Evolutionary conservation across 2,329 filamentous ascomycete genomes (phyloP).

Genomic region (Nigrospora osmanthi): DNA sequence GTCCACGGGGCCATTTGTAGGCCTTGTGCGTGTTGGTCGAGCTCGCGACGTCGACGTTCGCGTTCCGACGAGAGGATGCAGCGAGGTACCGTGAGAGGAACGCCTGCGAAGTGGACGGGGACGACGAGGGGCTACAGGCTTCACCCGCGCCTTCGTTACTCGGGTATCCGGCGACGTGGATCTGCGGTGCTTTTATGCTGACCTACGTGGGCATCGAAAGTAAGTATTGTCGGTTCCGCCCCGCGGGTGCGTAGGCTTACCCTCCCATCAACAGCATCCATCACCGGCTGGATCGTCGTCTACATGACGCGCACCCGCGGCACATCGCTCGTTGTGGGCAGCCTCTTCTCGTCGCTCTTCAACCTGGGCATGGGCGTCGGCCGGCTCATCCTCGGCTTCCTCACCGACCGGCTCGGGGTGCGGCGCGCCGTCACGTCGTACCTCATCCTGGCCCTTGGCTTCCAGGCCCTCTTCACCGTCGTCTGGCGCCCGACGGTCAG

Average conservation of each 20-base stretch:
- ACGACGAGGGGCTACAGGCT: background rate
- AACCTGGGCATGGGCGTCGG: constrained; percentile 36
- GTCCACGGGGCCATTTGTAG: background rate
- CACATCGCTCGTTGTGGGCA: constrained; percentile 24
- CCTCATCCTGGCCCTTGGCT: constrained; percentile 10
- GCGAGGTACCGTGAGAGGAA: constrained; percentile 18
- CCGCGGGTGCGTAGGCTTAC: background rate
- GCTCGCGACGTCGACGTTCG: constrained; percentile 18
- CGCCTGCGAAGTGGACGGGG: background rate
- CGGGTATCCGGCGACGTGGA: constrained; percentile 25
- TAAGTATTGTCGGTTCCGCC: background rate
- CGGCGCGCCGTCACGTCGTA: constrained; percentile 16
- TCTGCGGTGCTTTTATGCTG: constrained; percentile 33
- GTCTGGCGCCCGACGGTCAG: constrained; percentile 13
- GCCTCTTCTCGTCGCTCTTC: constrained; percentile 32
- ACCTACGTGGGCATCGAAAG: constrained; percentile 34
- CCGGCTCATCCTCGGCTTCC: constrained; percentile 20
- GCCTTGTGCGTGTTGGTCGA: constrained; percentile 11
- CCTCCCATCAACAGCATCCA: constrained; percentile 14
- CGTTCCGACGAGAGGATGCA: constrained; percentile 28
- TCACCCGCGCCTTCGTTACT: constrained; percentile 12
- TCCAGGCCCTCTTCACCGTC: constrained; percentile 10
- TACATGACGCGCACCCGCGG: constrained; percentile 33
- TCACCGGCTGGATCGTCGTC: constrained; percentile 36
- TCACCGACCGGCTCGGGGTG: constrained; percentile 22